Evolutionary conservation across 2,329 filamentous ascomycete genomes (phyloP).

Genomic region (Aspergillus chevalieri): DNA sequence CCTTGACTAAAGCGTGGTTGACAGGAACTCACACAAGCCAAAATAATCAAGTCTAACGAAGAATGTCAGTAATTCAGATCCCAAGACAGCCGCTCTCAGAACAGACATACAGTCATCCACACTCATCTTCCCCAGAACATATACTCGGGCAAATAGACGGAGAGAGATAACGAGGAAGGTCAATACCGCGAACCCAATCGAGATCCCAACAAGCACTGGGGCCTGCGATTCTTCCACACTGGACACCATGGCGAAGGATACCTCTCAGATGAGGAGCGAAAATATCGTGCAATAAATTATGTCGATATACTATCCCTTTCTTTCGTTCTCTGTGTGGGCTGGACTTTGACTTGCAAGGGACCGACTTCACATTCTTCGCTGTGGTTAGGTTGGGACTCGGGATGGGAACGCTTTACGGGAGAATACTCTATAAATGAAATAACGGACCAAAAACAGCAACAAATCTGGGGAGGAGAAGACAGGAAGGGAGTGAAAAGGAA

Average conservation of each 20-base stretch:
- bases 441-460: not conserved
- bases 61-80: conserved; percentile 2
- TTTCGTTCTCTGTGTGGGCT: no score
- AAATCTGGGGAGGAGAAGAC: not conserved
- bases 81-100: not conserved
- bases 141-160: conserved; percentile 36
- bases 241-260: conserved; percentile 7
- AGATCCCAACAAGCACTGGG: conserved; percentile 28
- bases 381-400: not conserved
- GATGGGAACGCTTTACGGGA: not conserved
- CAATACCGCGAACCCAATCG: conserved; percentile 33
- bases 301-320: not conserved
- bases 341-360: not conserved
- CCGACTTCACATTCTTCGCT: not conserved
- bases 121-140: conserved; percentile 28
- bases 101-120: conserved; percentile 24
- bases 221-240: conserved; percentile 25
- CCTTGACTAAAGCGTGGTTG: not conserved
- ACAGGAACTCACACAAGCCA: conserved; percentile 21
- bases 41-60: conserved; percentile 23
- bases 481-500: not conserved
- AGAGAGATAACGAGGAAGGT: conserved; percentile 33
- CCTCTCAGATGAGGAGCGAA: not conserved
- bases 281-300: not conserved
- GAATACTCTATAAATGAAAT: not conserved